Evolutionary conservation across 2,329 filamentous ascomycete genomes (phyloP).

Genomic region (Penicillium sp.): DNA sequence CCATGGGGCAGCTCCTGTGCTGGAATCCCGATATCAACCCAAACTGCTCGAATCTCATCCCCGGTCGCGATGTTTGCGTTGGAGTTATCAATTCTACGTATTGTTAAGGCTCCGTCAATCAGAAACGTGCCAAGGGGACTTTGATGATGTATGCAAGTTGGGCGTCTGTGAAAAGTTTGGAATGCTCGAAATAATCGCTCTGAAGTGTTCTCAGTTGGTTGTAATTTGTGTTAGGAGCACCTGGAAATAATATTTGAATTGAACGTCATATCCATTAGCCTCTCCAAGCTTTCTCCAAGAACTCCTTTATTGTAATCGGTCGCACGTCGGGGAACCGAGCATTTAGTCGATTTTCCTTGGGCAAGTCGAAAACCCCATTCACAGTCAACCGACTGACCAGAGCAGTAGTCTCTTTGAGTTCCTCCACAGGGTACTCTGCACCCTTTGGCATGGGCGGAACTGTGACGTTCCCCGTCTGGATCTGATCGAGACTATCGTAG

Average conservation of each 20-base stretch:
- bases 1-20: slow-evolving; percentile 21
- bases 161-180: not conserved
- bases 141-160: not conserved
- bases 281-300: slow-evolving; percentile 23
- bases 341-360: slow-evolving; percentile 23
- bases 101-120: not conserved
- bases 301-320: slow-evolving; percentile 24
- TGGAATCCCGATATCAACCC: slow-evolving; percentile 27
- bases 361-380: slow-evolving; percentile 29
- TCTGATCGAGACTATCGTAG: slow-evolving; percentile 32
- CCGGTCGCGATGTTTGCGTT: slow-evolving; percentile 20
- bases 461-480: slow-evolving; percentile 37
- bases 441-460: slow-evolving; percentile 27
- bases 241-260: not conserved
- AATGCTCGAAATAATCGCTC: not conserved
- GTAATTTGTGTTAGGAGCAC: not conserved
- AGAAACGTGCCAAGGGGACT: not conserved
- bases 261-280: not conserved
- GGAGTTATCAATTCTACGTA: slow-evolving; percentile 9
- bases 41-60: slow-evolving; percentile 23
- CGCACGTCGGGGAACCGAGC: slow-evolving; percentile 22
- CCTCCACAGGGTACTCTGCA: slow-evolving; percentile 18
- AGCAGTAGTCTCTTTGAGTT: slow-evolving; percentile 26
- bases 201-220: not conserved
- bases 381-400: slow-evolving; percentile 31